Evolutionary conservation across 495 filamentous ascomycete genomes (phyloP).

Genomic region (Neurospora pannonica): DNA sequence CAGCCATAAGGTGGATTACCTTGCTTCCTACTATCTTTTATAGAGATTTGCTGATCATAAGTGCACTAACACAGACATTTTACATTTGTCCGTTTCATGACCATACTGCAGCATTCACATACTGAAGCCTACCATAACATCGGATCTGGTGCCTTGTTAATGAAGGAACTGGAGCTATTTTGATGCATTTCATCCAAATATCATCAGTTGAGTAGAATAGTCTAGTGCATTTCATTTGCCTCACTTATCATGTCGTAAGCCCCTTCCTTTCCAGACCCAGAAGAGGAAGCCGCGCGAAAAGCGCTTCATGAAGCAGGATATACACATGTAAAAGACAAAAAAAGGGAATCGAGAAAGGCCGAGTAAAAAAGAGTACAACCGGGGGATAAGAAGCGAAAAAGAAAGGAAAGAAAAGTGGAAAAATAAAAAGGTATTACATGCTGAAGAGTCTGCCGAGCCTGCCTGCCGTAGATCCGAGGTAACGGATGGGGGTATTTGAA

Average conservation of each 20-base stretch:
- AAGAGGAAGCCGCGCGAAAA: conserved; percentile 1
- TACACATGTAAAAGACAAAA: conserved; percentile 17
- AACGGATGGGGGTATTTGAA: conserved; percentile 28
- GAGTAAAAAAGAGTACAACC: conserved; percentile 11
- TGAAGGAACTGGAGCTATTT: not conserved
- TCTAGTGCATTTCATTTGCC: conserved; percentile 19
- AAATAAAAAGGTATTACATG: conserved; percentile 41
- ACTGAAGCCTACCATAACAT: not conserved
- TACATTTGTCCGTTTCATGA: not conserved
- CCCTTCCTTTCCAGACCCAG: conserved; percentile 10
- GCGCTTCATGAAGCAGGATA: conserved; percentile 2
- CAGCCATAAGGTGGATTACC: not conserved
- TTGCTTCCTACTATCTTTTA: not conserved
- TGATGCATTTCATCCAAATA: not conserved
- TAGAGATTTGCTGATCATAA: not conserved
- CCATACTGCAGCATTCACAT: not conserved
- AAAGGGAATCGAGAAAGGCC: conserved; percentile 10
- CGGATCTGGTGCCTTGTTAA: not conserved
- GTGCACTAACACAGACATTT: not conserved
- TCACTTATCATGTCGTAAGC: conserved; percentile 21
- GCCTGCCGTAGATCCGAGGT: conserved; percentile 19
- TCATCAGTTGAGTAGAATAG: conserved; percentile 6
- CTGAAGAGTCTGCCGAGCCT: conserved; percentile 29
- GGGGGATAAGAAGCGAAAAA: conserved; percentile 14
- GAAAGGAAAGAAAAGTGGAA: conserved; percentile 26